A percentile compares a stretch with the other conserved stretches of the same genome.
phyloP scores from a whole-genome alignment of 352 stramenopile species.

The Globisporangium alternatum region DNA sequence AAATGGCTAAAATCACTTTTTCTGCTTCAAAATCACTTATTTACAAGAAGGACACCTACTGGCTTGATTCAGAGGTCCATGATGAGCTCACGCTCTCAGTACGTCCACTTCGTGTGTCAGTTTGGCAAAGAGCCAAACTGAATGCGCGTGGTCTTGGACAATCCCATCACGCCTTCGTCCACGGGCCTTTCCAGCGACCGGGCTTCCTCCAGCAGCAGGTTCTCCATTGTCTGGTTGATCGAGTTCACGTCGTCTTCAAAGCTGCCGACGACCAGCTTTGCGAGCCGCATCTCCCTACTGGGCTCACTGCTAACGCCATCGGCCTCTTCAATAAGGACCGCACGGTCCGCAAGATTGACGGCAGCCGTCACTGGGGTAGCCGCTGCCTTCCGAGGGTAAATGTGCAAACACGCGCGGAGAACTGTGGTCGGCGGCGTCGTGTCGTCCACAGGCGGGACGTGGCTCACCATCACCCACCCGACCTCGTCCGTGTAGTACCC shows the following conservation, averaged over 20 bases:
- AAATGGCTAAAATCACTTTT: neutral
- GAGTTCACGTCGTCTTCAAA: conserved; percentile 22
- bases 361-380: neutral
- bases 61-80: neutral
- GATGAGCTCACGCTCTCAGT: too few species aligned
- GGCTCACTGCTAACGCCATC: neutral
- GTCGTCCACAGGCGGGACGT: conserved; percentile 6
- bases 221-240: conserved; percentile 20
- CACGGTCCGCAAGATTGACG: neutral
- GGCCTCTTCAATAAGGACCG: neutral
- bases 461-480: conserved; percentile 14
- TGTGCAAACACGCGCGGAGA: conserved; percentile 15
- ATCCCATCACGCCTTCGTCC: neutral
- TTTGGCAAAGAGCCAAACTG: neutral
- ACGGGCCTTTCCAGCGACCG: neutral
- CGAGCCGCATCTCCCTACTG: neutral
- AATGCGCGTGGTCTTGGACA: neutral
- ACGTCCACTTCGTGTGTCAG: neutral
- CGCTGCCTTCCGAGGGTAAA: conserved; percentile 1
- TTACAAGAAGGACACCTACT: neutral
- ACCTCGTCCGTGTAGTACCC: conserved; percentile 13
- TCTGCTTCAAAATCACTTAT: neutral
- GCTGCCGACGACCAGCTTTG: conserved; percentile 8
- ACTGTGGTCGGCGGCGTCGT: conserved; percentile 1
- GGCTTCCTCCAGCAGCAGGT: conserved; percentile 11